Percentiles rank a stretch among this genome's conserved stretches.
These are phyloP conservation scores for Epichloe brachyelytri DNA, from an alignment of 2,329 filamentous ascomycete species.

Conservation along the genomic window DNA sequence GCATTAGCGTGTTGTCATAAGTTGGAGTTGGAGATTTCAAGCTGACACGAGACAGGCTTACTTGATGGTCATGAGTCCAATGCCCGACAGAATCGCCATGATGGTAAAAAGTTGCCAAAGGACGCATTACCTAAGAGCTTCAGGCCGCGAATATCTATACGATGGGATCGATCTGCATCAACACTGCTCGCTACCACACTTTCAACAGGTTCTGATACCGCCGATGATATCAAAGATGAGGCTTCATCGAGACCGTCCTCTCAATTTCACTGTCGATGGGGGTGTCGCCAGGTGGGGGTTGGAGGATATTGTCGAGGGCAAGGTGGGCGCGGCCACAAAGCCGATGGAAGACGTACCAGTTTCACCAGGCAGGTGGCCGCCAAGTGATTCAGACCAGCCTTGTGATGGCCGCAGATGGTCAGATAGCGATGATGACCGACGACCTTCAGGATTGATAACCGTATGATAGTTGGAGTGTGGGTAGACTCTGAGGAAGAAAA, in stretches of 20 bases:
- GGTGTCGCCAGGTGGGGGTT: neutral
- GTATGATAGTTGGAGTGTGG: conserved; percentile 42
- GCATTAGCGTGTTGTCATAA: neutral
- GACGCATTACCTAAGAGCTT: conserved; percentile 57
- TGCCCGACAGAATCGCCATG: conserved; percentile 81
- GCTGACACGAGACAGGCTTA: conserved; percentile 31
- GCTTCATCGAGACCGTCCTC: conserved; percentile 53
- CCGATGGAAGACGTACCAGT: conserved; percentile 46
- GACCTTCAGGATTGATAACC: conserved; percentile 27
- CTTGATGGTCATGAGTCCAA: conserved; percentile 99
- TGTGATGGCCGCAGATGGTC: neutral
- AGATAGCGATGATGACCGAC: conserved; percentile 1
- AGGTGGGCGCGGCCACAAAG: conserved; percentile 1
- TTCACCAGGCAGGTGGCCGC: conserved; percentile 34
- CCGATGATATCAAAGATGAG: conserved; percentile 66
- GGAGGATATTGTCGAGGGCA: neutral
- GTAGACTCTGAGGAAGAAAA: conserved; percentile 74
- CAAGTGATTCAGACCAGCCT: neutral
- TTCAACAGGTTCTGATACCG: conserved; percentile 38
- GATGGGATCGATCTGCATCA: conserved; percentile 62
- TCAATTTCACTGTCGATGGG: conserved; percentile 6
- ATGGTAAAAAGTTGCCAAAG: conserved; percentile 82
- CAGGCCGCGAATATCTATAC: conserved; percentile 82
- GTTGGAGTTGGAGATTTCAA: neutral
- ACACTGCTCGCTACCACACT: conserved; percentile 45